Evolutionary conservation across 202 grass and related monocot genomes (phyloP).

Genomic region (Setaria italica): DNA sequence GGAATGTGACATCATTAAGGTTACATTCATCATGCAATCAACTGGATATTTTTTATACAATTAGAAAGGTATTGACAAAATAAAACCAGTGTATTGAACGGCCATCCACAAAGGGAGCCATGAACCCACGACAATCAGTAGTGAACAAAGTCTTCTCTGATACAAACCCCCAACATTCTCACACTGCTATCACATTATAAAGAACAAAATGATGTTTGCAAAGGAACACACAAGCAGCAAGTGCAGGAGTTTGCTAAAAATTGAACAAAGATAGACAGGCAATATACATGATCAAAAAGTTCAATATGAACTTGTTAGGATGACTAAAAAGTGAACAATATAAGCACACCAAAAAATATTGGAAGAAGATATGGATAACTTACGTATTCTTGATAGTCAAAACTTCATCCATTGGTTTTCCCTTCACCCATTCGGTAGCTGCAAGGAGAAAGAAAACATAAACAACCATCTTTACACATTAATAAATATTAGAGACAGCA

Average conservation of each 20-base stretch:
- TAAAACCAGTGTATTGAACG: background rate
- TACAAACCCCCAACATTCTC: background rate
- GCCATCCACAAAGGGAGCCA: background rate
- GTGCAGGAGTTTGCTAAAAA: background rate
- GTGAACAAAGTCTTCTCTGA: background rate
- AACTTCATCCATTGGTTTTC: conserved; percentile 93
- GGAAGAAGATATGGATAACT: conserved; percentile 31
- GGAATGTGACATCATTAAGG: background rate
- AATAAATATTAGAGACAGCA: background rate
- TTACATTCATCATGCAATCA: background rate
- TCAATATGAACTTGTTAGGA: background rate
- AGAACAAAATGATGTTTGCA: background rate
- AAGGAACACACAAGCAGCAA: background rate
- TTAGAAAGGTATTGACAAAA: background rate
- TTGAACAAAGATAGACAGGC: background rate
- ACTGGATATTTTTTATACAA: background rate
- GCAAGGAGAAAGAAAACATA: conserved; percentile 31
- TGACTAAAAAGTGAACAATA: background rate
- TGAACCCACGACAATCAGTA: background rate
- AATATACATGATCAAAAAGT: background rate
- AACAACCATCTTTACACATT: conserved; percentile 8
- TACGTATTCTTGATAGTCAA: conserved; percentile 96
- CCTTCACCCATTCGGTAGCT: conserved; percentile 99
- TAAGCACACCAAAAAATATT: conserved; percentile 13
- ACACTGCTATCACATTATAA: conserved; percentile 11